Conservation (phyloP, 257 asterid genomes). For the Nyctanthes arbortristis region DNA sequence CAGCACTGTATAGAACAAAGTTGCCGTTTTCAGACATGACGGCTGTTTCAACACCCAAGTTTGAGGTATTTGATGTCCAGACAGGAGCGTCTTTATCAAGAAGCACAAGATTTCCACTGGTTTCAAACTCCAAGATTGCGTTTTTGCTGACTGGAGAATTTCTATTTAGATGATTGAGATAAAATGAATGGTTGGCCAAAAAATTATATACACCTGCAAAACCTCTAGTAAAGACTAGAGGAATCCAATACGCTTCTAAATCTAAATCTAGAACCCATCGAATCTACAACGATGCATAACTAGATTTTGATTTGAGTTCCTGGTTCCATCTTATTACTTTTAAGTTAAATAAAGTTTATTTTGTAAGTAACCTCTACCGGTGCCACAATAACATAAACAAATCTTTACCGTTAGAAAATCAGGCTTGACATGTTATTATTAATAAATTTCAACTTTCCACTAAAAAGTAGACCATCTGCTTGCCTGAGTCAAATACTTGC, state of each 20-base stretch:
- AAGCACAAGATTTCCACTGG: constrained; percentile 65
- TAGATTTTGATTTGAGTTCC: constrained; percentile 1
- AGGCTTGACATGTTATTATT: background rate
- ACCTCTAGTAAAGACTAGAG: constrained; percentile 46
- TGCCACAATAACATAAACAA: background rate
- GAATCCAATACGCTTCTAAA: constrained; percentile 17
- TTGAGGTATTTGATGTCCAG: constrained; percentile 84
- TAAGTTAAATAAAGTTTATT: background rate
- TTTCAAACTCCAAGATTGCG: constrained; percentile 65
- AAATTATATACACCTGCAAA: constrained; percentile 47
- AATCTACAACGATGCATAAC: background rate
- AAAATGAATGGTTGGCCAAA: constrained; percentile 59
- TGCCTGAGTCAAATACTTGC: background rate
- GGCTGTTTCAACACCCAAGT: constrained; percentile 45
- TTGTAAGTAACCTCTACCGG: background rate
- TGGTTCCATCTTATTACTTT: background rate
- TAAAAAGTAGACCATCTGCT: background rate
- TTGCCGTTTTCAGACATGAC: constrained; percentile 73
- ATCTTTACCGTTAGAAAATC: background rate
- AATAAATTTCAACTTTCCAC: background rate
- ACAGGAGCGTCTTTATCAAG: constrained; percentile 42
- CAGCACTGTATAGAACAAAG: constrained; percentile 52
- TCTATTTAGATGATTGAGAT: constrained; percentile 75
- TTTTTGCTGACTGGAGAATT: constrained; percentile 74
- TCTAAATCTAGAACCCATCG: background rate